Percentiles rank a stretch among this genome's conserved stretches.
Evolutionary conservation across 2,329 filamentous ascomycete species (phyloP).

Genomic region (Fusarium concolor): DNA sequence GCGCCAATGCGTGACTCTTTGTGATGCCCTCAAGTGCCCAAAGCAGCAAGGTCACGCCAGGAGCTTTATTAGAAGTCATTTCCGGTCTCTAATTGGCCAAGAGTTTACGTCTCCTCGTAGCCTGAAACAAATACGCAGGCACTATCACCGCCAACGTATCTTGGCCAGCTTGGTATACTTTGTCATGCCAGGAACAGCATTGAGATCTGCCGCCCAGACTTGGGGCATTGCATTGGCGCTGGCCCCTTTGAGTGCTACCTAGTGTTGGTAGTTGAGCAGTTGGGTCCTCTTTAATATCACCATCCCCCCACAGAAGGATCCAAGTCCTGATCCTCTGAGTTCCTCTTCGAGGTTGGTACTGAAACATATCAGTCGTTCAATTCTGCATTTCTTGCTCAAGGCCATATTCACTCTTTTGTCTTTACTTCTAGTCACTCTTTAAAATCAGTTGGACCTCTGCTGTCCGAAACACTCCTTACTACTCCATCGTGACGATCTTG

Average conservation of each 20-base stretch:
- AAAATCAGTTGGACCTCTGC: slow-evolving; percentile 29
- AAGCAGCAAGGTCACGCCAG: slow-evolving; percentile 15
- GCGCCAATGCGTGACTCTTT: slow-evolving; percentile 33
- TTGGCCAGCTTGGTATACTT: slow-evolving; percentile 1
- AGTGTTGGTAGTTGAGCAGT: slow-evolving; percentile 2
- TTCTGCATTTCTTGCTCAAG: slow-evolving; percentile 22
- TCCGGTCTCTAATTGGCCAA: slow-evolving; percentile 20
- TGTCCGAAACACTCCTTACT: slow-evolving; percentile 17
- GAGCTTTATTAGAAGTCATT: slow-evolving; percentile 28
- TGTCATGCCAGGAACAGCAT: slow-evolving; percentile 31
- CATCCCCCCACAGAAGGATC: slow-evolving; percentile 10
- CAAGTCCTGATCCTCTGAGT: slow-evolving; percentile 16
- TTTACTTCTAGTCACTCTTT: slow-evolving; percentile 33
- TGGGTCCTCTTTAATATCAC: slow-evolving; percentile 36
- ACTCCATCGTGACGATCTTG: neutral
- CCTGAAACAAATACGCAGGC: slow-evolving; percentile 36
- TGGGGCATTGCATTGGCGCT: slow-evolving; percentile 7
- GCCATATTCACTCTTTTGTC: slow-evolving; percentile 40
- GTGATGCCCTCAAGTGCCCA: slow-evolving; percentile 22
- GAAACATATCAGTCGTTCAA: slow-evolving; percentile 31
- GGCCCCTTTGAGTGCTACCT: slow-evolving; percentile 2
- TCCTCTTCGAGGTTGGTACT: slow-evolving; percentile 36
- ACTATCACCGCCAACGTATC: slow-evolving; percentile 24
- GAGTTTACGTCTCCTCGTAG: slow-evolving; percentile 4
- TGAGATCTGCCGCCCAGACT: slow-evolving; percentile 37